These are phyloP conservation scores for Alternaria solani DNA, from an alignment of 2,329 filamentous ascomycete genomes.

Conservation along the genomic window DNA sequence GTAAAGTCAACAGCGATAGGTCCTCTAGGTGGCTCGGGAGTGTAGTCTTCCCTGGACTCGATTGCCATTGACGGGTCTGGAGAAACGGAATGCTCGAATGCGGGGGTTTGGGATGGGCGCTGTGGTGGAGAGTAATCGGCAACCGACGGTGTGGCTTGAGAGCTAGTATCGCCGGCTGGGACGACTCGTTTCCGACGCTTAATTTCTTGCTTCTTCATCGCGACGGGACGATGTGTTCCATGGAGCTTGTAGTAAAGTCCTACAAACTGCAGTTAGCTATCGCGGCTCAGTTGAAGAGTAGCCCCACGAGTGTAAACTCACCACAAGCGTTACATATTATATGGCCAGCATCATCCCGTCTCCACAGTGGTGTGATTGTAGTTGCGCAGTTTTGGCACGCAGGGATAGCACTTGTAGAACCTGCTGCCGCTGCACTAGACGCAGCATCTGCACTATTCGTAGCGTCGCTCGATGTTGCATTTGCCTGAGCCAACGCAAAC, in stretches of 20 bases:
- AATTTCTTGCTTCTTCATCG: constrained; percentile 99
- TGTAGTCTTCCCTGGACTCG: constrained; percentile 40
- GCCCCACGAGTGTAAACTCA: constrained; percentile 59
- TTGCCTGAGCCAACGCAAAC: constrained; percentile 63
- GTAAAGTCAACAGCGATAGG: constrained; percentile 51
- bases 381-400: constrained; percentile 98
- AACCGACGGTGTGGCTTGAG: constrained; percentile 39
- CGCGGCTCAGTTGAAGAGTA: neutral
- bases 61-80: constrained; percentile 44
- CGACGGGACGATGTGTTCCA: constrained; percentile 87
- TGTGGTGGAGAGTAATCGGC: constrained; percentile 42
- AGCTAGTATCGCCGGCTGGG: constrained; percentile 67
- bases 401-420: constrained; percentile 69
- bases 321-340: constrained; percentile 99
- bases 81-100: constrained; percentile 45
- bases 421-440: constrained; percentile 28
- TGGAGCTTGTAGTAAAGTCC: constrained; percentile 97
- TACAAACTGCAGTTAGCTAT: constrained; percentile 50
- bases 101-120: constrained; percentile 38
- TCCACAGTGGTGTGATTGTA: constrained; percentile 95
- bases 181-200: constrained; percentile 95
- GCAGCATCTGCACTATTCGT: constrained; percentile 27
- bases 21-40: constrained; percentile 36
- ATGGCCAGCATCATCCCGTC: constrained; percentile 90
- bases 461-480: constrained; percentile 37